Evolutionary conservation across 2,329 filamentous ascomycete genomes (phyloP).

Genomic region (Fusarium sulawesiense): DNA sequence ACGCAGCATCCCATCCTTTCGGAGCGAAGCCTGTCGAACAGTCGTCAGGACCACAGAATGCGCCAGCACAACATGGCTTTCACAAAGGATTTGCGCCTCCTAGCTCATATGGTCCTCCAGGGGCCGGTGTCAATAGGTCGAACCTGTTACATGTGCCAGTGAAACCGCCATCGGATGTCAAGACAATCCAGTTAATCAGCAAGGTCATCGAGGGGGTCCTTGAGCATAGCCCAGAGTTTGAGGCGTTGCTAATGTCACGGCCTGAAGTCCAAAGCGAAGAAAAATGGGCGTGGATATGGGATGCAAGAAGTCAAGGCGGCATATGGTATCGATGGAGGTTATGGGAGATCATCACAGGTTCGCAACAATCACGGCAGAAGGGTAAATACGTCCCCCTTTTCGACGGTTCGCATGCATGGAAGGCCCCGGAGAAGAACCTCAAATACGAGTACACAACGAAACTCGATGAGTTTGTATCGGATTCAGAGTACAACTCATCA

Average conservation of each 20-base stretch:
- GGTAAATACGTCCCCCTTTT: slow-evolving; percentile 74
- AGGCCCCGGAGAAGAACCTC: slow-evolving; percentile 76
- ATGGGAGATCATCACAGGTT: slow-evolving; percentile 85
- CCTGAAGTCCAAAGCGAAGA: slow-evolving; percentile 86
- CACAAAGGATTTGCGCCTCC: slow-evolving; percentile 80
- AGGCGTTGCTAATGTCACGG: slow-evolving; percentile 89
- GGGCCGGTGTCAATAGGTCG: slow-evolving; percentile 57
- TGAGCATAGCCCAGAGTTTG: slow-evolving; percentile 85
- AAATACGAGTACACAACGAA: slow-evolving; percentile 83
- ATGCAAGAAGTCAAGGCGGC: slow-evolving; percentile 80
- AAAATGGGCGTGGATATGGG: slow-evolving; percentile 95
- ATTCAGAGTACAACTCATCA: slow-evolving; percentile 86
- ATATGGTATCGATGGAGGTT: slow-evolving; percentile 94
- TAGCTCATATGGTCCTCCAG: slow-evolving; percentile 67
- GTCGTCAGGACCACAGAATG: slow-evolving; percentile 49
- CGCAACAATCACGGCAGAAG: slow-evolving; percentile 58
- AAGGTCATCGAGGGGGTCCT: slow-evolving; percentile 85
- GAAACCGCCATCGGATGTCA: slow-evolving; percentile 79
- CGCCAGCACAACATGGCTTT: slow-evolving; percentile 58
- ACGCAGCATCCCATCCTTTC: slow-evolving; percentile 73
- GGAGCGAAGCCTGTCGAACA: slow-evolving; percentile 76
- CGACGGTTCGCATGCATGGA: slow-evolving; percentile 82
- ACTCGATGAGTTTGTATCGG: slow-evolving; percentile 83
- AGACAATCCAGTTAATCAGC: slow-evolving; percentile 85
- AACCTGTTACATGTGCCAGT: slow-evolving; percentile 76